These are phyloP conservation scores for Sporopachydermia lactativora DNA, from an alignment of 805 yeast species.

Conservation along the genomic window DNA sequence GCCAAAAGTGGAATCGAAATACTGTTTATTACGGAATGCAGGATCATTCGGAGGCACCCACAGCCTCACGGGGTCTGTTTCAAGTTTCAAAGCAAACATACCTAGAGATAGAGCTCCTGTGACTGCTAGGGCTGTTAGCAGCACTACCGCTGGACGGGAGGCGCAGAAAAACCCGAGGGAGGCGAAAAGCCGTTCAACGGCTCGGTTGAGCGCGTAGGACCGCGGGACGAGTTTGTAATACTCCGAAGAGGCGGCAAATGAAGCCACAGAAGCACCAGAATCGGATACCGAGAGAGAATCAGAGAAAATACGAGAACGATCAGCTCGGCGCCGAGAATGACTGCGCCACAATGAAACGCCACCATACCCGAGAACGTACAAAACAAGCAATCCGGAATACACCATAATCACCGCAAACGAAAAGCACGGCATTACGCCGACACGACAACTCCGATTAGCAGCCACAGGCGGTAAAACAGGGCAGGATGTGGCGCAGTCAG, in stretches of 20 bases:
- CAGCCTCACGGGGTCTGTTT: constrained; percentile 64
- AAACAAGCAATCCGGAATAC: constrained; percentile 25
- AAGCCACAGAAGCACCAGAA: constrained; percentile 9
- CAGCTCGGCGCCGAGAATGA: constrained; percentile 10
- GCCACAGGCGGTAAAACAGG: constrained; percentile 44
- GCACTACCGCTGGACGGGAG: constrained; percentile 37
- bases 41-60: constrained; percentile 82
- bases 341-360: constrained; percentile 12
- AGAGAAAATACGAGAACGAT: constrained; percentile 7
- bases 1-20: constrained; percentile 72
- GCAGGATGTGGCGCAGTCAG: constrained; percentile 77
- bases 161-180: constrained; percentile 47
- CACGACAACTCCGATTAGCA: constrained; percentile 29
- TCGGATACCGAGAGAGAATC: constrained; percentile 18
- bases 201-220: constrained; percentile 34
- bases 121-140: constrained; percentile 27
- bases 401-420: constrained; percentile 45
- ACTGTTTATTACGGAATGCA: constrained; percentile 50
- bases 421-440: constrained; percentile 59
- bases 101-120: constrained; percentile 38
- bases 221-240: constrained; percentile 13
- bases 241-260: constrained; percentile 8
- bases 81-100: constrained; percentile 39
- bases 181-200: constrained; percentile 33
- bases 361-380: constrained; percentile 9